A percentile compares a stretch with the other conserved stretches of the same genome.
Conservation (phyloP, 2,329 filamentous ascomycete genomes). For the Ramichloridium luteum region DNA sequence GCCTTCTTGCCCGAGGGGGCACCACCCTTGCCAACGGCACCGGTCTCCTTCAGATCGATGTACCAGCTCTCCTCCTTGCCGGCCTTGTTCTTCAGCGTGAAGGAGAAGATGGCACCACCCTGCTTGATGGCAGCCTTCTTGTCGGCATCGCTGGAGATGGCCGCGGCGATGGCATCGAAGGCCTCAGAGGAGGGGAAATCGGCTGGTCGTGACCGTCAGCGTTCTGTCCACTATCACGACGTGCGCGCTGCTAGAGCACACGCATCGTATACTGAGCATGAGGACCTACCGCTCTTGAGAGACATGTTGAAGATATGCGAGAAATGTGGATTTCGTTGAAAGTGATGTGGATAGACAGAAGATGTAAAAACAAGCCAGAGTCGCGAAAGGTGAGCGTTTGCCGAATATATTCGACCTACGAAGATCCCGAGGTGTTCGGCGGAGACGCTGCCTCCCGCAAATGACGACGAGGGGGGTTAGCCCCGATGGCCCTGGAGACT, state of each 20-base stretch:
- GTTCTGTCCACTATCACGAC: neutral
- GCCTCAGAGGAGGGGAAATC: slow-evolving; percentile 81
- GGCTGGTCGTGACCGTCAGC: slow-evolving; percentile 9
- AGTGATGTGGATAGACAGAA: neutral
- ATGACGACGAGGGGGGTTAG: too few relatives aligned
- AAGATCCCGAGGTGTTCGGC: neutral
- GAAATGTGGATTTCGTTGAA: neutral
- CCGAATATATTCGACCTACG: neutral
- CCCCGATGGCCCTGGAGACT: too few relatives aligned
- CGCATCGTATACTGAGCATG: slow-evolving; percentile 1
- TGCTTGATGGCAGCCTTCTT: slow-evolving; percentile 82
- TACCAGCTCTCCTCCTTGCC: slow-evolving; percentile 80
- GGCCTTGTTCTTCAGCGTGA: slow-evolving; percentile 77
- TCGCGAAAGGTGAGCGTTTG: too few relatives aligned
- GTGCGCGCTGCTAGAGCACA: neutral
- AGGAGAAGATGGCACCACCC: slow-evolving; percentile 76
- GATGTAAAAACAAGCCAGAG: neutral
- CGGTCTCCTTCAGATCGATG: slow-evolving; percentile 87
- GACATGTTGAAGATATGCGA: slow-evolving; percentile 39
- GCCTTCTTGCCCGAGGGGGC: slow-evolving; percentile 62
- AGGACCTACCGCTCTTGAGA: slow-evolving; percentile 55
- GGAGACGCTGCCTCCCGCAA: neutral
- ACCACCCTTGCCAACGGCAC: slow-evolving; percentile 64
- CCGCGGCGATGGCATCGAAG: slow-evolving; percentile 74
- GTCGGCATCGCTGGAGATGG: slow-evolving; percentile 57